Evolutionary conservation across 2,329 filamentous ascomycete genomes (phyloP).

Genomic region (Scedosporium apiospermum): DNA sequence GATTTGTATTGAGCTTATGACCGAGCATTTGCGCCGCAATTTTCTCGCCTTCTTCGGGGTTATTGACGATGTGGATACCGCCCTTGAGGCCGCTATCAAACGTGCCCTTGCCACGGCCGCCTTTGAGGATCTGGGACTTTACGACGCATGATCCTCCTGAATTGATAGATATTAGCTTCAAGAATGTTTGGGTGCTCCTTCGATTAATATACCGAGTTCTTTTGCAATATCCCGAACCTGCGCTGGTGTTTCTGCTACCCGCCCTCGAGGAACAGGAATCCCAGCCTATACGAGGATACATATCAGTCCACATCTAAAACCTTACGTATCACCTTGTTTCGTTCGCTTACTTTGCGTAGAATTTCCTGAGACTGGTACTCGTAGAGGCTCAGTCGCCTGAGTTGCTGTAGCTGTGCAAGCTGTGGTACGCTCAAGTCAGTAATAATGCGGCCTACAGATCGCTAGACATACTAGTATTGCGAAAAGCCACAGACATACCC

Average conservation of each 20-base stretch:
- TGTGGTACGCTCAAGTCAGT: neutral
- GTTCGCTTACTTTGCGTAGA: constrained; percentile 13
- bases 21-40: constrained; percentile 15
- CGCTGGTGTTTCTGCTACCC: constrained; percentile 11
- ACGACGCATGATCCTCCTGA: constrained; percentile 16
- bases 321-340: neutral
- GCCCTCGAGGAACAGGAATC: constrained; percentile 15
- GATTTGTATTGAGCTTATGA: neutral
- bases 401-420: constrained; percentile 7
- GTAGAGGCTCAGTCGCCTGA: constrained; percentile 16
- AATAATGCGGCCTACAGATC: neutral
- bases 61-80: constrained; percentile 8
- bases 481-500: neutral
- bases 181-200: neutral
- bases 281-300: constrained; percentile 13
- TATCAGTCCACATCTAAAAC: neutral
- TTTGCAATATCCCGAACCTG: constrained; percentile 14
- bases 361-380: constrained; percentile 19
- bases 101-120: constrained; percentile 7
- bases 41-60: constrained; percentile 10
- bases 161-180: neutral
- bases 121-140: constrained; percentile 18
- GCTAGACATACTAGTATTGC: no score
- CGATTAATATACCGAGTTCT: constrained; percentile 14
- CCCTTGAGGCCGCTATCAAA: constrained; percentile 10